phyloP scores from a whole-genome alignment of 116 monocot species.

The Cymodocea nodosa region DNA sequence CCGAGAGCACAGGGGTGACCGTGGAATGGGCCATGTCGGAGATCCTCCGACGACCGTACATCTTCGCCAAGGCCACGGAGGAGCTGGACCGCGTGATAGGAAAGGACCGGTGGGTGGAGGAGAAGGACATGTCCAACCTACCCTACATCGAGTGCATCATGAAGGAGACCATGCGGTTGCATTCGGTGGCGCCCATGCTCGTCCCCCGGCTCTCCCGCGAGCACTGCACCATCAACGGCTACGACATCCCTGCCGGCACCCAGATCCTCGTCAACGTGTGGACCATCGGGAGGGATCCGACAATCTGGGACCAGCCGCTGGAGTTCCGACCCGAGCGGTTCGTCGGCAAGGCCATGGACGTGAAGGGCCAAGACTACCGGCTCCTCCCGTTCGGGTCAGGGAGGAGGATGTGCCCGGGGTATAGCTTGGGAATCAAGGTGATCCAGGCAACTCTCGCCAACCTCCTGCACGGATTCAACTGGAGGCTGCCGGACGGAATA shows the following conservation, averaged over 20 bases:
- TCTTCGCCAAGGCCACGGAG: conserved; percentile 40
- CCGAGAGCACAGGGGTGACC: conserved; percentile 51
- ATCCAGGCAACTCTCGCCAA: conserved; percentile 50
- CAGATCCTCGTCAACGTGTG: conserved; percentile 53
- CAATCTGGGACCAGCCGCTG: conserved; percentile 44
- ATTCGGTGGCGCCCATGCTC: conserved; percentile 57
- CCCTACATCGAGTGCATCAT: conserved; percentile 57
- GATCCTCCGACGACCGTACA: conserved; percentile 37
- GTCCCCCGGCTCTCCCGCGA: conserved; percentile 42
- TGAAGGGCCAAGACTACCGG: conserved; percentile 46
- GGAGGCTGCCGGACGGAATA: conserved; percentile 39
- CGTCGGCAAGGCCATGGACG: conserved; percentile 28
- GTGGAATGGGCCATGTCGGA: conserved; percentile 76
- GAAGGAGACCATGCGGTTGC: conserved; percentile 74
- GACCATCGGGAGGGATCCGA: conserved; percentile 52
- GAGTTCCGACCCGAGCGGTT: conserved; percentile 56
- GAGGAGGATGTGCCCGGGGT: conserved; percentile 68
- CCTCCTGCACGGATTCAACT: conserved; percentile 43
- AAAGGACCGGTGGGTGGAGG: conserved; percentile 42
- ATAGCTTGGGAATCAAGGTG: conserved; percentile 42
- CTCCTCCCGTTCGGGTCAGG: conserved; percentile 64
- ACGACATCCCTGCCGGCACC: conserved; percentile 49
- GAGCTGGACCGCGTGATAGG: conserved; percentile 74
- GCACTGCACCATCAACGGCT: conserved; percentile 33
- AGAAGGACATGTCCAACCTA: conserved; percentile 42